Evolutionary conservation across 768 basidiomycete genomes (phyloP).

Genomic region (Phaeotremella skinneri): DNA sequence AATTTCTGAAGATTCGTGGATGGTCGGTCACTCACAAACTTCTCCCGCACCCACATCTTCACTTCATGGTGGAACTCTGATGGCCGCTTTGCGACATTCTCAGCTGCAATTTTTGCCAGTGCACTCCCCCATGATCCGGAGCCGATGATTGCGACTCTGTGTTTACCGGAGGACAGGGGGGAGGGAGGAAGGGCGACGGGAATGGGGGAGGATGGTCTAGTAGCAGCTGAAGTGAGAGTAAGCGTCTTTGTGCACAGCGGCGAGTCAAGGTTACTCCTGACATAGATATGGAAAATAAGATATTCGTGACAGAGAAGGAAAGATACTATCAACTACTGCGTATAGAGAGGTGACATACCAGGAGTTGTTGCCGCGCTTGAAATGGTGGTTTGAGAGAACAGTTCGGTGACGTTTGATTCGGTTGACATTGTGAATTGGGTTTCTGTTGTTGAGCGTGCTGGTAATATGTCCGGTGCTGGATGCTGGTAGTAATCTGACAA

Average conservation of each 20-base stretch:
- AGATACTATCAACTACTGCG: too few species aligned
- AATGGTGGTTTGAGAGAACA: slow-evolving; percentile 33
- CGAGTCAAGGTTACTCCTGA: too few species aligned
- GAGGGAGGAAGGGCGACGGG: slow-evolving; percentile 42
- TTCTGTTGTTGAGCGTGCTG: too few species aligned
- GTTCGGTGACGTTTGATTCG: slow-evolving; percentile 20
- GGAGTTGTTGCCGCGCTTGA: slow-evolving; percentile 45
- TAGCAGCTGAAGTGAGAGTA: slow-evolving; percentile 37
- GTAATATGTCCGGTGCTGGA: too few species aligned
- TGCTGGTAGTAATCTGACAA: too few species aligned
- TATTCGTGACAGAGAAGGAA: not conserved
- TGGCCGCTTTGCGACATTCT: slow-evolving; percentile 46
- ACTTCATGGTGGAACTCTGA: slow-evolving; percentile 54
- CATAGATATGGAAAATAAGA: too few species aligned
- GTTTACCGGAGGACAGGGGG: slow-evolving; percentile 44
- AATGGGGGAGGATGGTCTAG: slow-evolving; percentile 48
- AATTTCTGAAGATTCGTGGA: too few species aligned
- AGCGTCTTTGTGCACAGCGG: too few species aligned
- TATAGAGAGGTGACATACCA: slow-evolving; percentile 35
- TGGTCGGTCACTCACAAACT: slow-evolving; percentile 48
- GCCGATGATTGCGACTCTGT: slow-evolving; percentile 51
- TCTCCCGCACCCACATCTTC: slow-evolving; percentile 56
- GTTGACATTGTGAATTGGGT: slow-evolving; percentile 21
- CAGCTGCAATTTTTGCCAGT: slow-evolving; percentile 53
- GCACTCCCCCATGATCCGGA: slow-evolving; percentile 54